Conservation (phyloP, 1,284 basidiomycete genomes). For the Marasmius fiardii region DNA sequence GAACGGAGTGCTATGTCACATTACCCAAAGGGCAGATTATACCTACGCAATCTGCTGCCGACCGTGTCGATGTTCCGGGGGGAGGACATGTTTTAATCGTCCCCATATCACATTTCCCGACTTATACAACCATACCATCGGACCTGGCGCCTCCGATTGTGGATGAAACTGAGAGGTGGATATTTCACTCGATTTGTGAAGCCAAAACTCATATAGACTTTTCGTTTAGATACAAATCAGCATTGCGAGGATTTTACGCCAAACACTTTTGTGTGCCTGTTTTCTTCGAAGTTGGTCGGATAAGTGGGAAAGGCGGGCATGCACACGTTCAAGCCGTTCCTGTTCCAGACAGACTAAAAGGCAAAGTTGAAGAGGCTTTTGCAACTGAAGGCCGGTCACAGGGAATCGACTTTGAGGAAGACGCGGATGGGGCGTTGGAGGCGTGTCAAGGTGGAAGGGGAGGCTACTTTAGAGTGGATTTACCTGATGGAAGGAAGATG, state of each 20-base stretch:
- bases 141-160: constrained; percentile 76
- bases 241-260: constrained; percentile 70
- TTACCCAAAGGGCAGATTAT: constrained; percentile 91
- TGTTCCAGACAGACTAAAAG: constrained; percentile 60
- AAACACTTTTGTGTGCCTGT: constrained; percentile 69
- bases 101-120: constrained; percentile 72
- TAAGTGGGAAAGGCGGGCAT: constrained; percentile 87
- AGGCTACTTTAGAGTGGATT: constrained; percentile 87
- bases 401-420: constrained; percentile 66
- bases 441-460: constrained; percentile 50
- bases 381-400: constrained; percentile 57
- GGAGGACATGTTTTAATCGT: constrained; percentile 93
- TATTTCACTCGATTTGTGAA: constrained; percentile 8
- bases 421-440: constrained; percentile 62
- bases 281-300: constrained; percentile 84
- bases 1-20: constrained; percentile 88
- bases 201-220: constrained; percentile 1
- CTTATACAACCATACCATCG: constrained; percentile 63
- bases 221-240: constrained; percentile 66
- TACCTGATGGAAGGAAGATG: constrained; percentile 83
- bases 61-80: constrained; percentile 67
- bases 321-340: constrained; percentile 90
- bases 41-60: constrained; percentile 61
- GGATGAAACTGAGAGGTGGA: constrained; percentile 73
- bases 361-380: constrained; percentile 71